These are phyloP conservation scores for Picea sitchensis DNA, from an alignment of 75 land plant genomes.

Conservation along the genomic window DNA sequence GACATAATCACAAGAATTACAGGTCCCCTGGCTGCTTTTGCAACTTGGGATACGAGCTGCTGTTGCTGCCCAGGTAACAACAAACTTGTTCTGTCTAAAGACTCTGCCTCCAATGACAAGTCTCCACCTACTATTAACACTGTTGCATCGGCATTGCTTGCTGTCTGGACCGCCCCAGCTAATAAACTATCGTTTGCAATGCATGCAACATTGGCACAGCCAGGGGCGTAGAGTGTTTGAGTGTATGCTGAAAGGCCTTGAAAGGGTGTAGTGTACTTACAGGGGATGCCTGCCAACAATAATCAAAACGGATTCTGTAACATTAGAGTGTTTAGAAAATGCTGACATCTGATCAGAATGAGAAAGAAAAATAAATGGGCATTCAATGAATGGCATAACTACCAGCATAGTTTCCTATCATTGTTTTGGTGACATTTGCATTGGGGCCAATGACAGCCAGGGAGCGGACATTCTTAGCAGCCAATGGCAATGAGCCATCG, in stretches of 20 bases:
- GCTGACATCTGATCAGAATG: too few species aligned
- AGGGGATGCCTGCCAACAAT: slow-evolving; percentile 1
- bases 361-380: too few species aligned
- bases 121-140: slow-evolving; percentile 76
- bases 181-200: slow-evolving; percentile 18
- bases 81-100: slow-evolving; percentile 49
- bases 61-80: slow-evolving; percentile 83
- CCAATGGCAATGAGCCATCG: slow-evolving; percentile 31
- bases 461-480: slow-evolving; percentile 15
- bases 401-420: slow-evolving; percentile 95
- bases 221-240: not conserved
- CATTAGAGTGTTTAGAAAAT: too few species aligned
- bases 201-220: slow-evolving; percentile 41
- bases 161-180: slow-evolving; percentile 49
- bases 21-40: slow-evolving; percentile 57
- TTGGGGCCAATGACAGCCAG: slow-evolving; percentile 92
- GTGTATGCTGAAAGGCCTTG: slow-evolving; percentile 17
- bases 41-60: slow-evolving; percentile 61
- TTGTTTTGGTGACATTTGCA: slow-evolving; percentile 65
- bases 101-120: slow-evolving; percentile 75
- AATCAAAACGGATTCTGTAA: too few species aligned
- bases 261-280: slow-evolving; percentile 29
- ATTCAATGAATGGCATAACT: not conserved
- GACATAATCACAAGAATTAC: slow-evolving; percentile 69
- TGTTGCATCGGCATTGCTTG: slow-evolving; percentile 69